Base-by-base conservation (phyloP, 192 early-diverging fungal species). In the Geranomyces michiganensis region DNA sequence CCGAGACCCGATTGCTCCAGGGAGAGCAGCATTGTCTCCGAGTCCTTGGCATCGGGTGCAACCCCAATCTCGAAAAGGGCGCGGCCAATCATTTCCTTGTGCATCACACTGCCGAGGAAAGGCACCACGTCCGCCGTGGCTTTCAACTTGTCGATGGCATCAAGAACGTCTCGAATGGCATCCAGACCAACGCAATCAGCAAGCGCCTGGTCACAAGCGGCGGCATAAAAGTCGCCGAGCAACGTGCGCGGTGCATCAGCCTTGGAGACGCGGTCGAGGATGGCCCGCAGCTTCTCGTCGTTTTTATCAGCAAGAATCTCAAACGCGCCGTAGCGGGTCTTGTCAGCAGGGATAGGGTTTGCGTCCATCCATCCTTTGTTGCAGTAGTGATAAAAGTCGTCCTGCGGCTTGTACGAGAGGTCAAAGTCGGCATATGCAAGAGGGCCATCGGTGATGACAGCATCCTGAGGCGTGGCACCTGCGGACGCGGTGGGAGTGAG, bases 301-400 rank as follows among this genome's bases (percentile, higher is more conserved):
- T 60, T 60, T 27, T 26, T 17, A 27, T 60, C 58, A 7, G 31
- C 17, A 7, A 60, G 58, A 4, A 26, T 19, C 58, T 60, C 51
- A 53, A 53, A 53, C 51, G 19, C 4, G 15, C 58, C 58, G 17
- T 32, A 60, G 27, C 58, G 63, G 0, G 86, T 73, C 67, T 88
- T 84, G 71, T 90, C 90, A 27, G 84, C 82, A 17, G 89, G 87
- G 55, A 92, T 90, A 5, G 78, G 49, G 29, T 85, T 56, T 14
- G 72, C 69, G 43, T 81, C 69, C 56, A 85, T 61, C 77, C 85
- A 90, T 30, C 83, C 85, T 17, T 87, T 87, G 26, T 60, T 60
- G 58, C 19, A 19, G 30, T 60, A 60, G 58, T 26, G 17, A 17
- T 60, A 60, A 29, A 60, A 60, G 30, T 60, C 27, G 26, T 60